Evolutionary conservation across 148 eudicot genomes (phyloP), one percentile per base, ranked within the genome.

Genomic region (Rhododendron henanense): DNA sequence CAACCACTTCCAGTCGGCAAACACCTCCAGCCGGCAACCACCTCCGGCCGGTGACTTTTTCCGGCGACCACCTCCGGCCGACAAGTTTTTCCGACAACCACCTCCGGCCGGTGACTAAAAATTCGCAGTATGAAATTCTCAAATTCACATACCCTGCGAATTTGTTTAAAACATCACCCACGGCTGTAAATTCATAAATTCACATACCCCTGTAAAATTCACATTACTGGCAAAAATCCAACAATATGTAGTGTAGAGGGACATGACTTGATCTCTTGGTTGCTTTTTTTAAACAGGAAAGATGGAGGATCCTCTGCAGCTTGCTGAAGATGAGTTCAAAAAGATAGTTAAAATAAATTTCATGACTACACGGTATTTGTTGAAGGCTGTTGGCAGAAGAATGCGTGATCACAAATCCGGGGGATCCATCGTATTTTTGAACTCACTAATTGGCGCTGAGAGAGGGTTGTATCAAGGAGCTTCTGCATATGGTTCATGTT

Each of bases 381-480:
- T 95, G 83, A 93, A 95, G 90, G 93, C 96, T 33, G 95, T 95
- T 84, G 96, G 92, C 14, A 89, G 81, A 84, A 91, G 89, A 90
- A 92, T 95, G 98, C 93, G 97, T 23, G 97, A 95, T 80, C 93
- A 94, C 79, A 92, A 92, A 81, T 85, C 94, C 59, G 98, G 98
- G 53, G 99, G 99, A 78, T 96, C 98, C 65, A 88, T 95, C 79
- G 93, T 95, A 61, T 91, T 96, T 83, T 47, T 95, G 92, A 94
- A 93, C 90, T 91, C 99, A 28, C 87, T 95, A 85, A 91, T 90
- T 51, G 98, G 99, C 47, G 93, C 94, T 79, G 98, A 95, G 90
- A 92, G 98, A 90, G 99, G 99, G 77, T 18, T 96, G 80, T 96
- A 95, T 89, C 94, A 88, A 85, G 98, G 99, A 81, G 93, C 96